Base-by-base conservation (phyloP, 2,329 filamentous ascomycete genomes). In the Drechslerella dactyloides region DNA sequence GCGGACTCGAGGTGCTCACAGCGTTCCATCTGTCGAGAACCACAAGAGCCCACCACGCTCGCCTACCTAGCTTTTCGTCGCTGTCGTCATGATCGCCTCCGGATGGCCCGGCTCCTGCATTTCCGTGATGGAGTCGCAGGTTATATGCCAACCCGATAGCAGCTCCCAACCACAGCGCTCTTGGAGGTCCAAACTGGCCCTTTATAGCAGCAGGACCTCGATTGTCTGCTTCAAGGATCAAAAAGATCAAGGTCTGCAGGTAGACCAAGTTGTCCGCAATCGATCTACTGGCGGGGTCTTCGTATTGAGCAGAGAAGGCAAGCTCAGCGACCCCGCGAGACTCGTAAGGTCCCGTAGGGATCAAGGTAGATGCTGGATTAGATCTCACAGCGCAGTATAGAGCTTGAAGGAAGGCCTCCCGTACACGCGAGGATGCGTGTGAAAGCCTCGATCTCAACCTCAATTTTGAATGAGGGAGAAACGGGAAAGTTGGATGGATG, bases 21-120 rank as follows among this genome's bases (percentile, higher is more conserved):
- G 89, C 87, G 77, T 90, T 86, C 87, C 88, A 91, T 15, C 88
- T 84, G 76, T 91, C 89, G 74, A 91, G 84, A 73, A 89, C 83
- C 51, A 90, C 84, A 35, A 91, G 80, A 13, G 86, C 85, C 86
- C 87, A 90, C 89, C 89, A 91, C 17, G 88, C 84, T 48, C 87
- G 84, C 56, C 87, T 81, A 1, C 84, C 84, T 2, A 90, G 80
- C 17, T 85, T 85, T 55, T 87, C 85, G 50, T 88, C 85, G 19
- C 84, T 84, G 76, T 90, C 86, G 1, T 81, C 76, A 56, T 65
- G 53, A 58, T 88, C 85, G 8, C 81, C 78, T 3, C 84, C 82
- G 2, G 80, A 76, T 15, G 78, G 73, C 24, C 78, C 78, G 58
- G 82, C 82, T 19, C 70, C 70, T 51, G 82, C 74, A 42, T 81